These are phyloP conservation scores for Brassica nigra DNA, from an alignment of 345 rosid genomes.

Conservation along the genomic window DNA sequence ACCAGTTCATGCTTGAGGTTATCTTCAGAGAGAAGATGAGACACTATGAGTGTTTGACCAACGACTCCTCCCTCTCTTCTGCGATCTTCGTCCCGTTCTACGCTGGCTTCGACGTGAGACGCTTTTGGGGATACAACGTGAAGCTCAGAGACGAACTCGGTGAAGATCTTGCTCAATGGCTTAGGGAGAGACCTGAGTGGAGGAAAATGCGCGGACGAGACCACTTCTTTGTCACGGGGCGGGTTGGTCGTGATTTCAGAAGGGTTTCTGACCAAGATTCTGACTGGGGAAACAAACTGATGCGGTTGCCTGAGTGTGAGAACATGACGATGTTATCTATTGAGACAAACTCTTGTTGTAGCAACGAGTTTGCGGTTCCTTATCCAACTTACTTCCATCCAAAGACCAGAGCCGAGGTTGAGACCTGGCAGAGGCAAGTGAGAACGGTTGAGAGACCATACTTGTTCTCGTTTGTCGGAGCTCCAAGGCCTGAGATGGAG, in stretches of 20 bases:
- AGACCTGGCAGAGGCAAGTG: conserved; percentile 42
- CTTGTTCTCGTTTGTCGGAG: conserved; percentile 46
- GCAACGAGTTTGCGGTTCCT: conserved; percentile 46
- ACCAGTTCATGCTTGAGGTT: conserved; percentile 46
- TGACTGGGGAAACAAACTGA: conserved; percentile 53
- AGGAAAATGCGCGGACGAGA: conserved; percentile 40
- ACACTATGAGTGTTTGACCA: conserved; percentile 47
- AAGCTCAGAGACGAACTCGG: conserved; percentile 43
- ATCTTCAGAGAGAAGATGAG: conserved; percentile 48
- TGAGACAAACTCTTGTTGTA: conserved; percentile 33
- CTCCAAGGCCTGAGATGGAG: conserved; percentile 19
- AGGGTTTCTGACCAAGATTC: conserved; percentile 36
- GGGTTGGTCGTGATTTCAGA: conserved; percentile 44
- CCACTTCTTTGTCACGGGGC: conserved; percentile 51
- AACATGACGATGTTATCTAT: conserved; percentile 50
- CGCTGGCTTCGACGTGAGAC: conserved; percentile 49
- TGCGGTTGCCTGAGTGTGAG: conserved; percentile 36
- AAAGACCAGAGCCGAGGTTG: conserved; percentile 27
- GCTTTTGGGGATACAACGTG: conserved; percentile 42
- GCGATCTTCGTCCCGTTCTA: conserved; percentile 49
- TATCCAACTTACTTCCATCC: conserved; percentile 56
- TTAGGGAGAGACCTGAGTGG: conserved; percentile 48
- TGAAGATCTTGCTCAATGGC: conserved; percentile 44
- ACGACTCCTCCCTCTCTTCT: conserved; percentile 45
- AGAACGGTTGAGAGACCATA: conserved; percentile 25